phyloP scores from a whole-genome alignment of 495 filamentous ascomycete species.

The Aspergillus asperescens region DNA sequence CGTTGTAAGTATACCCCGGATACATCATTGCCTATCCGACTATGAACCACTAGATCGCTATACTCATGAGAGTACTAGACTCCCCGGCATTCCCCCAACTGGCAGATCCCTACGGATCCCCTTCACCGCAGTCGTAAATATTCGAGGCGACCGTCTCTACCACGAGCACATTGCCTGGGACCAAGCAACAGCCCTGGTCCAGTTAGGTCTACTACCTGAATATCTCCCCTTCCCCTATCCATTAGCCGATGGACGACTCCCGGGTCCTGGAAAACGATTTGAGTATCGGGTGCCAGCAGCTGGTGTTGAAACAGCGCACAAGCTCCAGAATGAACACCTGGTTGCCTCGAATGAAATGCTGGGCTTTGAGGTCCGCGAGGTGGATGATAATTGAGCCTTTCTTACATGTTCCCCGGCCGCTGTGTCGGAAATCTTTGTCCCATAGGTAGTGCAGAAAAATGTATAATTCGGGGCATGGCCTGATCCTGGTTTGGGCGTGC shows the following conservation, averaged over 20 bases:
- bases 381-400: conserved; percentile 13
- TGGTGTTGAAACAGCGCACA: conserved; percentile 57
- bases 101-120: conserved; percentile 58
- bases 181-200: conserved; percentile 68
- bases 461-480: too few species aligned
- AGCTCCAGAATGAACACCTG: conserved; percentile 55
- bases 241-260: conserved; percentile 35
- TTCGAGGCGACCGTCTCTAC: conserved; percentile 68
- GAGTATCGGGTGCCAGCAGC: conserved; percentile 67
- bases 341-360: conserved; percentile 64
- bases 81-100: conserved; percentile 71
- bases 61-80: conserved; percentile 17
- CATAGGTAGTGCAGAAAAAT: too few species aligned
- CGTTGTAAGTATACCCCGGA: conserved; percentile 52
- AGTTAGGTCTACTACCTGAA: conserved; percentile 65
- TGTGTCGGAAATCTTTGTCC: too few species aligned
- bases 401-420: too few species aligned
- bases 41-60: too few species aligned
- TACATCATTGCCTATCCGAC: too few species aligned
- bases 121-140: conserved; percentile 67
- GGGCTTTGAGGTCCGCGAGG: conserved; percentile 26
- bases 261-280: conserved; percentile 39
- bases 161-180: conserved; percentile 86
- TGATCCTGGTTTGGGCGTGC: too few species aligned
- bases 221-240: conserved; percentile 55